Conservation (phyloP, 305 asterid species). For the Ilex paraguariensis region DNA sequence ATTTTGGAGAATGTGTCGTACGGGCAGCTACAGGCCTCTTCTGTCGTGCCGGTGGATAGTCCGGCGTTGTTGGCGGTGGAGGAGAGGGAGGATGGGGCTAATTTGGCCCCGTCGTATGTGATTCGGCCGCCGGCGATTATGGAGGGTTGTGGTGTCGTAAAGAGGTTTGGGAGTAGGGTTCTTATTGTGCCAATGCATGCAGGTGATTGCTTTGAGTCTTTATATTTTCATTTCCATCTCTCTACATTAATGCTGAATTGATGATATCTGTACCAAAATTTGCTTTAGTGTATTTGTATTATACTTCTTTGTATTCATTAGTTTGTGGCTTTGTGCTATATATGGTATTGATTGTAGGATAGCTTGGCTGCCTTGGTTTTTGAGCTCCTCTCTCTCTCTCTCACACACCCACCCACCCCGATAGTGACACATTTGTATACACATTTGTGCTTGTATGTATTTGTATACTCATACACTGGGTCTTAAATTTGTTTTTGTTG, state of each 20-base stretch:
- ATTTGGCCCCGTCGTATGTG: conserved; percentile 39
- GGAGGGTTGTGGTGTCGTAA: conserved; percentile 69
- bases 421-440: too few relatives aligned
- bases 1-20: conserved; percentile 80
- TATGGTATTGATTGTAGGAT: not conserved
- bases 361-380: not conserved
- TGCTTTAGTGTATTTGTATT: not conserved
- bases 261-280: not conserved
- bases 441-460: too few relatives aligned
- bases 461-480: too few relatives aligned
- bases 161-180: conserved; percentile 69
- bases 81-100: conserved; percentile 34
- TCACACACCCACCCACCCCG: too few relatives aligned
- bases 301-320: not conserved
- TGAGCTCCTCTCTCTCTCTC: not conserved
- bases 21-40: conserved; percentile 85
- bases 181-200: conserved; percentile 88
- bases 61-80: conserved; percentile 25
- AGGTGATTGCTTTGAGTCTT: conserved; percentile 36
- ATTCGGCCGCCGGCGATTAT: conserved; percentile 67
- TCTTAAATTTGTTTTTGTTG: too few relatives aligned
- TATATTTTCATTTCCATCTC: not conserved
- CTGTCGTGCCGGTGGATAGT: conserved; percentile 71
- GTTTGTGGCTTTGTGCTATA: not conserved
- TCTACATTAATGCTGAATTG: not conserved